Evolutionary conservation across 1,284 basidiomycete genomes (phyloP).

Genomic region (Puccinia coronata): DNA sequence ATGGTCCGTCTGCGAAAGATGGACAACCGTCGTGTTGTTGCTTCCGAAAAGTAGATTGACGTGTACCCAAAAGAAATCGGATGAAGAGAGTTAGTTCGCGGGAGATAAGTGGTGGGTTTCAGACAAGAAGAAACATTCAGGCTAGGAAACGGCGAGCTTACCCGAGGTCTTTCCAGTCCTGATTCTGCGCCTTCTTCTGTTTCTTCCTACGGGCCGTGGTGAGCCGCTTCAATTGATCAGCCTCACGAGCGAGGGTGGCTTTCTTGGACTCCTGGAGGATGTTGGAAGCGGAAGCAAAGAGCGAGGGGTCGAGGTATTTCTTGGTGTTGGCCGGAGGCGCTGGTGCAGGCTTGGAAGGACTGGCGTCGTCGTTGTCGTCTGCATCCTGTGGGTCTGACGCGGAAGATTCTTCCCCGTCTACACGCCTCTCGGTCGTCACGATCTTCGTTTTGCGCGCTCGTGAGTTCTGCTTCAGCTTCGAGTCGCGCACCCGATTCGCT

Average conservation of each 20-base stretch:
- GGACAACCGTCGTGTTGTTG: conserved; percentile 29
- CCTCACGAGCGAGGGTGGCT: neutral
- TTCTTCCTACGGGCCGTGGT: neutral
- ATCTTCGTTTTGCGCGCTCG: conserved; percentile 26
- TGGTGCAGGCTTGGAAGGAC: neutral
- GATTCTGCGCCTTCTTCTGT: neutral
- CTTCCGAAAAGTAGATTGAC: neutral
- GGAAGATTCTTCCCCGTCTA: neutral
- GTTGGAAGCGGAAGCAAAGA: conserved; percentile 39
- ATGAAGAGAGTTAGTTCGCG: no score
- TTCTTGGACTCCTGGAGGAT: conserved; percentile 34
- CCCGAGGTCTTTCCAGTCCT: conserved; percentile 44
- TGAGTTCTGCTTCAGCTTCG: conserved; percentile 38
- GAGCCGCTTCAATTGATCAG: neutral
- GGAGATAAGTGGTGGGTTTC: no score
- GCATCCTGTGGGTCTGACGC: conserved; percentile 6
- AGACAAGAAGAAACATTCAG: neutral
- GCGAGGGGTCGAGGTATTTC: conserved; percentile 44
- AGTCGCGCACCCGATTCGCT: conserved; percentile 36
- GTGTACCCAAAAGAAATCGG: neutral
- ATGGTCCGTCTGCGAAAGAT: conserved; percentile 20
- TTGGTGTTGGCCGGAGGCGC: neutral
- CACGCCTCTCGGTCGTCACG: neutral
- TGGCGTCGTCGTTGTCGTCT: neutral
- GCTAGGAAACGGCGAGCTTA: neutral